A percentile compares a stretch with the other conserved stretches of the same genome.
phyloP scores from a whole-genome alignment of 345 rosid genomes.

The Gossypium bickii region DNA sequence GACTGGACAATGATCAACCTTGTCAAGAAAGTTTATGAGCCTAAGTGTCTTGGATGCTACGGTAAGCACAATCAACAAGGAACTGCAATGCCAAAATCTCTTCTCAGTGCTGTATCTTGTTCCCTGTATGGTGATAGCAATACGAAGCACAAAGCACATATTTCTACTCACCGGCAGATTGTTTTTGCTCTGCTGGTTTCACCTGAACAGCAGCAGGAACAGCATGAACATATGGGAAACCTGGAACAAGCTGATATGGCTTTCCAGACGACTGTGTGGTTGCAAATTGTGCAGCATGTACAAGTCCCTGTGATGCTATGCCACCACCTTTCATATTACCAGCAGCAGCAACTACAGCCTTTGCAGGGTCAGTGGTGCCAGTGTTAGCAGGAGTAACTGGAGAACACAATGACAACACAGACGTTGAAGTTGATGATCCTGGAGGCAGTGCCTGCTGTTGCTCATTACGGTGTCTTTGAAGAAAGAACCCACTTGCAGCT shows the following conservation, averaged over 20 bases:
- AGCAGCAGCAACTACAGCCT: slow-evolving; percentile 48
- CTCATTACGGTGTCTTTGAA: slow-evolving; percentile 60
- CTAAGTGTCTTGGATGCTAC: slow-evolving; percentile 23
- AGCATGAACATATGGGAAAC: slow-evolving; percentile 56
- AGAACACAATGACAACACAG: slow-evolving; percentile 49
- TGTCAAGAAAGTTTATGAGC: slow-evolving; percentile 29
- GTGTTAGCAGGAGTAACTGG: slow-evolving; percentile 37
- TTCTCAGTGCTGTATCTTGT: background rate
- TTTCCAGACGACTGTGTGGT: slow-evolving; percentile 50
- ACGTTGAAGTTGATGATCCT: slow-evolving; percentile 41
- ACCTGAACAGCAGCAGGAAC: slow-evolving; percentile 61
- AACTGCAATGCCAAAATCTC: slow-evolving; percentile 6
- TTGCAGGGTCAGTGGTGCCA: slow-evolving; percentile 63
- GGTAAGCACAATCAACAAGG: slow-evolving; percentile 20
- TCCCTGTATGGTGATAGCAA: background rate
- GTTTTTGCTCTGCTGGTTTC: slow-evolving; percentile 83
- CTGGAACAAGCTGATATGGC: slow-evolving; percentile 52
- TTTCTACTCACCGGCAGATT: slow-evolving; percentile 78
- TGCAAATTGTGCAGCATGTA: slow-evolving; percentile 43
- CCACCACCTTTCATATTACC: slow-evolving; percentile 70
- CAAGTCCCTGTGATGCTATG: slow-evolving; percentile 39
- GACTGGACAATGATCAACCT: slow-evolving; percentile 20
- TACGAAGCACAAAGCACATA: background rate
- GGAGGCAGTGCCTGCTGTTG: slow-evolving; percentile 43
- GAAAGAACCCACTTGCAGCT: slow-evolving; percentile 45